Conservation (phyloP, 352 stramenopile species). For the Aphanomyces euteiches region DNA sequence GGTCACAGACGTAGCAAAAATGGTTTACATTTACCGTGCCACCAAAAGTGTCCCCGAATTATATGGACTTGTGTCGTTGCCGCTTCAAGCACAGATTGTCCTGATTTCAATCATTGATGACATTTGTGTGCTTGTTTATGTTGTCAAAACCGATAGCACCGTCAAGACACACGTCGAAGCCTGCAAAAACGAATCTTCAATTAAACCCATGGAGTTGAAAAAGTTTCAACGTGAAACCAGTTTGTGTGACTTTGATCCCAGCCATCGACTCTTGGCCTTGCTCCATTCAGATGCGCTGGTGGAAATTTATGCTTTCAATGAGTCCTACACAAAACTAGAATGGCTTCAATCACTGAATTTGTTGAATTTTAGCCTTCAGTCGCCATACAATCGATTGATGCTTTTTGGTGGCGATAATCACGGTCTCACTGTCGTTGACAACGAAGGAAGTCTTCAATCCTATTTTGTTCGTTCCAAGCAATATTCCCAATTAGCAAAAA, state of each 20-base stretch:
- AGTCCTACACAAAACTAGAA: constrained; percentile 27
- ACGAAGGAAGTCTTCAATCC: neutral
- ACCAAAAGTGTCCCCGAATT: no score
- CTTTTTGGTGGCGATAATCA: constrained; percentile 30
- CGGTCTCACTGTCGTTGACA: constrained; percentile 2
- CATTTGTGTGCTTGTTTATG: neutral
- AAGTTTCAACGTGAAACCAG: neutral
- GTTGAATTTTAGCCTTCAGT: neutral
- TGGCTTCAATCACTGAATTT: neutral
- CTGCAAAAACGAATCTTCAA: neutral
- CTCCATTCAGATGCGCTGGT: constrained; percentile 4
- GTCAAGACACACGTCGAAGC: neutral
- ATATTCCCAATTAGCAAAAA: neutral
- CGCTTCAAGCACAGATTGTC: neutral
- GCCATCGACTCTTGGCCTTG: constrained; percentile 17
- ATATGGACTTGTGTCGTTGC: neutral
- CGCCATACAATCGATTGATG: neutral
- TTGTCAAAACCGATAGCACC: neutral
- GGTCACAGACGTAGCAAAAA: no score
- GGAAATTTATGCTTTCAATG: constrained; percentile 27
- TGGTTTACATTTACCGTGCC: no score
- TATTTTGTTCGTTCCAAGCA: constrained; percentile 23
- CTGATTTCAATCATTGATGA: neutral
- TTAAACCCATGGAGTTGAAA: no score
- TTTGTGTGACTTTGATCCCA: constrained; percentile 14